Conservation (phyloP, 768 basidiomycete species). For the Punctularia strigosozonata region DNA sequence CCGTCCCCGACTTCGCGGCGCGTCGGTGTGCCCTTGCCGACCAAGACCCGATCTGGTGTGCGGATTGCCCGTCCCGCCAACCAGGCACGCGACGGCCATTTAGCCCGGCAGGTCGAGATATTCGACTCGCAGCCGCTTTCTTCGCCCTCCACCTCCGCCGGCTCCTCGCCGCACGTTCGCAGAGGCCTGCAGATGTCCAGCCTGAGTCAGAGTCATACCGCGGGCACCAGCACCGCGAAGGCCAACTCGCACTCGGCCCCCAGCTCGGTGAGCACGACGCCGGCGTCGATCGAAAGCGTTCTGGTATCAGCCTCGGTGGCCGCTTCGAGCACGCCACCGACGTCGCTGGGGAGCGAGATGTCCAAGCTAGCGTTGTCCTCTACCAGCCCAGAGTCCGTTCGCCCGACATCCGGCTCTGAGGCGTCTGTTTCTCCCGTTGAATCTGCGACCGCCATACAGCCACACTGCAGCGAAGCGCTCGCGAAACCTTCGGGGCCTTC, state of each 20-base stretch:
- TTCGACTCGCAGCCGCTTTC: conserved; percentile 73
- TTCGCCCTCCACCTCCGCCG: conserved; percentile 31
- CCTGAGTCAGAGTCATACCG: no score
- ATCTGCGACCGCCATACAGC: no score
- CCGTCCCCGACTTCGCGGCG: conserved; percentile 68
- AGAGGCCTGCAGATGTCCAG: conserved; percentile 12
- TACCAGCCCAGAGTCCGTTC: no score
- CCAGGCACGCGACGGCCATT: conserved; percentile 38
- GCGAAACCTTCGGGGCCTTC: conserved; percentile 18
- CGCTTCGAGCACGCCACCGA: conserved; percentile 12
- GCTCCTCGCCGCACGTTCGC: conserved; percentile 14
- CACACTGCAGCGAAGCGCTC: conserved; percentile 4
- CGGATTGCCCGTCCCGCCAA: conserved; percentile 36
- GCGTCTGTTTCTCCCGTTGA: no score
- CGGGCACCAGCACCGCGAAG: no score
- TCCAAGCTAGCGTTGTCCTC: no score
- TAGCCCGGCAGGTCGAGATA: conserved; percentile 77
- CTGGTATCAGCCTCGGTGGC: no score
- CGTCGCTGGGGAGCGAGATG: conserved; percentile 18
- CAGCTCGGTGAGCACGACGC: conserved; percentile 9
- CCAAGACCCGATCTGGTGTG: conserved; percentile 49
- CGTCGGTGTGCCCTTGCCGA: conserved; percentile 67
- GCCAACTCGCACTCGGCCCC: conserved; percentile 11
- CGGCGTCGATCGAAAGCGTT: conserved; percentile 9
- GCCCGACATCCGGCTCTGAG: no score